These are phyloP conservation scores for Baudoinia panamericana DNA, from an alignment of 495 filamentous ascomycete species.

Conservation along the genomic window DNA sequence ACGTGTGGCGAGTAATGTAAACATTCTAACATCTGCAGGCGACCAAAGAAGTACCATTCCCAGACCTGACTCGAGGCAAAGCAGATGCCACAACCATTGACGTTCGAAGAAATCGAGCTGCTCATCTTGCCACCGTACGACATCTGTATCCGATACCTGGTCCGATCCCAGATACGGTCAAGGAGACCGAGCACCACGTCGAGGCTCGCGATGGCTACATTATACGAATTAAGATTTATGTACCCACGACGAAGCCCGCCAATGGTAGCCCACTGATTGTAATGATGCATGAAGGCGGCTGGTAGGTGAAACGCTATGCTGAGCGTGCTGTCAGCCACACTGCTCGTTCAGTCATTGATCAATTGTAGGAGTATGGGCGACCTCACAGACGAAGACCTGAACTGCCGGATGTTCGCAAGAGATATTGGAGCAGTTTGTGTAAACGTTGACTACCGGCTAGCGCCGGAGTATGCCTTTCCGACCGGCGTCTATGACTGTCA, in stretches of 20 bases:
- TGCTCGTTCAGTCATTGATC: too few relatives aligned
- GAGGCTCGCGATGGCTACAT: constrained; percentile 31
- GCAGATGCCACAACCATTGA: background rate
- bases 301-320: too few relatives aligned
- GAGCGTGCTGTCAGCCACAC: too few relatives aligned
- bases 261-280: constrained; percentile 31
- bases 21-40: constrained; percentile 4
- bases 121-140: constrained; percentile 7
- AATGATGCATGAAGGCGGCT: constrained; percentile 36
- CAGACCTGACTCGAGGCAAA: constrained; percentile 6
- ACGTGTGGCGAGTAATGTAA: too few relatives aligned
- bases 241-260: constrained; percentile 4
- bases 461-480: constrained; percentile 12
- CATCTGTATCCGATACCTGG: constrained; percentile 14
- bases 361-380: constrained; percentile 32
- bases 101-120: constrained; percentile 8
- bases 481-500: constrained; percentile 8
- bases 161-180: constrained; percentile 9
- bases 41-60: constrained; percentile 3
- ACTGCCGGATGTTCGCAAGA: constrained; percentile 26
- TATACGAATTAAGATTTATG: constrained; percentile 22
- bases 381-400: constrained; percentile 25
- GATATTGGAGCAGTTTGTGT: constrained; percentile 52
- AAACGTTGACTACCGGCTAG: constrained; percentile 25
- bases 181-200: constrained; percentile 23